phyloP scores from a whole-genome alignment of 208 protist species.

The Angomonas ambiguus region DNA sequence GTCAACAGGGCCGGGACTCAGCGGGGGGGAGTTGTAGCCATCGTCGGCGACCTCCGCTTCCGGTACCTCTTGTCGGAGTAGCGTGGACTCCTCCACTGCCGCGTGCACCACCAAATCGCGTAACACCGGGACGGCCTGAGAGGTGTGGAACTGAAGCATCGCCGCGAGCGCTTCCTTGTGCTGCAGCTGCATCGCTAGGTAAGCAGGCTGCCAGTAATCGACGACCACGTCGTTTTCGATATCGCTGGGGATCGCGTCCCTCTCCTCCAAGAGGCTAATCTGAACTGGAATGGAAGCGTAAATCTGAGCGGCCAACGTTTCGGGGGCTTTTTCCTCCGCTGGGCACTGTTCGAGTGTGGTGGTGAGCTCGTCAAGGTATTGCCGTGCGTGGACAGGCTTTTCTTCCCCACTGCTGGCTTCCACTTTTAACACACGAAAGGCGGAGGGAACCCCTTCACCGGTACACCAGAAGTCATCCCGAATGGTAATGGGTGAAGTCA shows the following conservation, averaged over 20 bases:
- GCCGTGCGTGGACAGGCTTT: constrained; percentile 5
- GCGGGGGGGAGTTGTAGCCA: not conserved
- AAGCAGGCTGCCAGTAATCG: constrained; percentile 65
- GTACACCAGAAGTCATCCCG: not conserved
- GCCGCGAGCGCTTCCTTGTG: constrained; percentile 25
- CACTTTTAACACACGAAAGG: not conserved
- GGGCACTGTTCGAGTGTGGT: constrained; percentile 14
- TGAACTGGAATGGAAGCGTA: constrained; percentile 58
- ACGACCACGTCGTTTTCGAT: constrained; percentile 24
- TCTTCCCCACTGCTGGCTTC: constrained; percentile 8
- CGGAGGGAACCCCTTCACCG: not conserved
- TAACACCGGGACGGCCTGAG: constrained; percentile 37
- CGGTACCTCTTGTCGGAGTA: not conserved
- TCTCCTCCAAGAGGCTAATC: constrained; percentile 57
- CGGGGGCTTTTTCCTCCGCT: constrained; percentile 15
- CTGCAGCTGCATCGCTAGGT: constrained; percentile 57
- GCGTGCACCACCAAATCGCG: not conserved
- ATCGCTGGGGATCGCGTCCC: constrained; percentile 27
- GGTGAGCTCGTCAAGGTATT: constrained; percentile 15
- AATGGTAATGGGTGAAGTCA: not conserved
- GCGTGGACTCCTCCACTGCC: constrained; percentile 3
- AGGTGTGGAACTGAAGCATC: constrained; percentile 57
- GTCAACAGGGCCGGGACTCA: not conserved
- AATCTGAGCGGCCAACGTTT: constrained; percentile 17
- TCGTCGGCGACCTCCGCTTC: constrained; percentile 7